Conservation (phyloP, 805 yeast species). For the Candida ovalis region DNA sequence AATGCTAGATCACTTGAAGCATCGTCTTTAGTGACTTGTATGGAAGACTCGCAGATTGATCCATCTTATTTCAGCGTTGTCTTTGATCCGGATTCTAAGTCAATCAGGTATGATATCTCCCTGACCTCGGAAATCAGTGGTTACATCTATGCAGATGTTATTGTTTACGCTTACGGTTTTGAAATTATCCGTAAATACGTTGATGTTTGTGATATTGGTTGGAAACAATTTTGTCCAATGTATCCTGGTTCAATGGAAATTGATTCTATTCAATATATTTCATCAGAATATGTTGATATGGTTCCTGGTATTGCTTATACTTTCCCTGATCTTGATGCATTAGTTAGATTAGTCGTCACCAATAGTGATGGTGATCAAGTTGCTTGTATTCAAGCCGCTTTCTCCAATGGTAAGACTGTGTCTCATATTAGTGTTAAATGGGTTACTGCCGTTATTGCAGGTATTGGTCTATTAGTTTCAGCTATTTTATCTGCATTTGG, state of each 20-base stretch:
- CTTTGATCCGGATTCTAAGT: conserved; percentile 67
- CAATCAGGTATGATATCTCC: conserved; percentile 66
- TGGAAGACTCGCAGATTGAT: conserved; percentile 68
- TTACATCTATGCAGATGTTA: conserved; percentile 63
- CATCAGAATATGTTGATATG: conserved; percentile 42
- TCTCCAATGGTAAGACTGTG: conserved; percentile 77
- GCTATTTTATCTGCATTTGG: conserved; percentile 82
- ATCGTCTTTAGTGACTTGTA: conserved; percentile 80
- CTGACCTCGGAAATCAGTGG: conserved; percentile 66
- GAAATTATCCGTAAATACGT: conserved; percentile 53
- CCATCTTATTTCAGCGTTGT: conserved; percentile 73
- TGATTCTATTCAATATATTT: conserved; percentile 61
- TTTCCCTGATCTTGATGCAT: conserved; percentile 86
- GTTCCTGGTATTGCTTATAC: conserved; percentile 84
- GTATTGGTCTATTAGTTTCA: conserved; percentile 80
- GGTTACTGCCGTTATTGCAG: conserved; percentile 91
- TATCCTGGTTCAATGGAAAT: conserved; percentile 79
- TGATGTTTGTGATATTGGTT: conserved; percentile 61
- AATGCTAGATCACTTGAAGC: conserved; percentile 46
- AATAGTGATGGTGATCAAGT: conserved; percentile 37
- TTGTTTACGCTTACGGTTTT: conserved; percentile 85
- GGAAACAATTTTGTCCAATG: conserved; percentile 90
- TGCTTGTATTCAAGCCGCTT: conserved; percentile 74
- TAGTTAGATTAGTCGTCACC: conserved; percentile 51
- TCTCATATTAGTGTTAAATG: conserved; percentile 80